Evolutionary conservation across 768 basidiomycete genomes (phyloP).

Genomic region (Cystobasidiopsis lactophilus): DNA sequence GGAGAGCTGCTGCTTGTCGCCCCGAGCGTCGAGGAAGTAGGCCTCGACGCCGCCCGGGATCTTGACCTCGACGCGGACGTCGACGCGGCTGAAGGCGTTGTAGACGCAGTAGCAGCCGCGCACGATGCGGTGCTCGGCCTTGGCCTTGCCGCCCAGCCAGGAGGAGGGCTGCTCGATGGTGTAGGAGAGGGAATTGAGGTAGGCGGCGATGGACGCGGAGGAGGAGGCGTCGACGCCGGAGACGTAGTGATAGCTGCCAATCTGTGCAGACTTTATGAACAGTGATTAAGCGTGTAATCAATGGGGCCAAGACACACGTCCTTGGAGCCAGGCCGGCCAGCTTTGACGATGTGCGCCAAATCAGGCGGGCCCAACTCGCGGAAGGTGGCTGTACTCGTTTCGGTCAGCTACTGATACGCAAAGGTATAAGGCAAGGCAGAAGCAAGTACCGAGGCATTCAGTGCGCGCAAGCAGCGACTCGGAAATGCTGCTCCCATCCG

Average conservation of each 20-base stretch:
- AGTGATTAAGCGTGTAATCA: background rate
- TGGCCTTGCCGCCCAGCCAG: constrained; percentile 58
- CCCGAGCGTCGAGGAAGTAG: constrained; percentile 78
- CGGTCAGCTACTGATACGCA: no score
- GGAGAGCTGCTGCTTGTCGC: constrained; percentile 48
- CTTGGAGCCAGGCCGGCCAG: constrained; percentile 56
- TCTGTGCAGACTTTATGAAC: constrained; percentile 28
- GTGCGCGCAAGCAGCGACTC: no score
- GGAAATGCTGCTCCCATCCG: no score
- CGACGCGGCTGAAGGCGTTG: constrained; percentile 92
- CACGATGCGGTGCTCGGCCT: constrained; percentile 62
- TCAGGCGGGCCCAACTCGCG: constrained; percentile 95
- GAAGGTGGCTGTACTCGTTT: constrained; percentile 40
- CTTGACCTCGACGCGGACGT: constrained; percentile 90
- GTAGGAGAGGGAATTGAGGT: constrained; percentile 95
- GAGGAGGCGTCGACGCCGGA: constrained; percentile 98
- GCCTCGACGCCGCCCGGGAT: constrained; percentile 93
- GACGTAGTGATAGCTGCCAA: constrained; percentile 89
- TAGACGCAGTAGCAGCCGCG: constrained; percentile 80
- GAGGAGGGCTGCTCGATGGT: constrained; percentile 65
- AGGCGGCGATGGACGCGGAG: constrained; percentile 88
- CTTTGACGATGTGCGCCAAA: constrained; percentile 85
- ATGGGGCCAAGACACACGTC: constrained; percentile 40
- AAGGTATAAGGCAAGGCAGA: no score
- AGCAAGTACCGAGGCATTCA: no score